phyloP scores from a whole-genome alignment of 768 basidiomycete genomes.

The Guyanaporus albipodus region DNA sequence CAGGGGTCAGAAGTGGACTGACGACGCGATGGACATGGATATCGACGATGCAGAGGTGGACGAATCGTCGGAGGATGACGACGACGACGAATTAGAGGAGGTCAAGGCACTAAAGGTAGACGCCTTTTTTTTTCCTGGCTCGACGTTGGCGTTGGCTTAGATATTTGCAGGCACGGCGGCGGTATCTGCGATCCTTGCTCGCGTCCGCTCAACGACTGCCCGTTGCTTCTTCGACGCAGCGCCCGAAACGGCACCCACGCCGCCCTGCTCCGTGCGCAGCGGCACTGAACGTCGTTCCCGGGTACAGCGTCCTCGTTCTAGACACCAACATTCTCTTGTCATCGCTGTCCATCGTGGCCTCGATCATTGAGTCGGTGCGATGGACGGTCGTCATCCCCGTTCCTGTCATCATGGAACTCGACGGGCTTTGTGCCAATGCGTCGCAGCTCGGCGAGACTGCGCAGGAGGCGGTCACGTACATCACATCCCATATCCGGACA shows the following conservation, averaged over 20 bases:
- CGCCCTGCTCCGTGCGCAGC: constrained; percentile 34
- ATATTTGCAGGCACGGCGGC: constrained; percentile 57
- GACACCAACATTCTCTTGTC: constrained; percentile 95
- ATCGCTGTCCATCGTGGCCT: constrained; percentile 66
- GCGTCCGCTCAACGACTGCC: constrained; percentile 36
- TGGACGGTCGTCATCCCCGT: constrained; percentile 93
- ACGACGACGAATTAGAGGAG: constrained; percentile 66
- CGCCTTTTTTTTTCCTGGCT: constrained; percentile 7
- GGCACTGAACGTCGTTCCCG: constrained; percentile 60
- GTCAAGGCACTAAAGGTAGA: constrained; percentile 77
- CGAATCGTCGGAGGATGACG: constrained; percentile 44
- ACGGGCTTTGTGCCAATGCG: constrained; percentile 72
- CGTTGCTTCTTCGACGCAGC: constrained; percentile 25
- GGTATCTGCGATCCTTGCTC: constrained; percentile 71
- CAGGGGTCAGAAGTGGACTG: constrained; percentile 57
- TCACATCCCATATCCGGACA: constrained; percentile 70
- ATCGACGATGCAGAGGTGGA: constrained; percentile 47
- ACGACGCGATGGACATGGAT: constrained; percentile 72
- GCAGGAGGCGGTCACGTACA: constrained; percentile 64
- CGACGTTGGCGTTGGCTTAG: constrained; percentile 8
- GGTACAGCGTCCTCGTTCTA: constrained; percentile 86
- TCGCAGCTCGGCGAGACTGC: constrained; percentile 73
- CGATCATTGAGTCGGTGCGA: constrained; percentile 69
- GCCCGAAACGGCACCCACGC: constrained; percentile 26
- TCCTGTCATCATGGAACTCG: constrained; percentile 95